Evolutionary conservation across 257 asterid genomes (phyloP), one percentile per base, ranked within the genome.

Genomic region (Fraxinus americana): DNA sequence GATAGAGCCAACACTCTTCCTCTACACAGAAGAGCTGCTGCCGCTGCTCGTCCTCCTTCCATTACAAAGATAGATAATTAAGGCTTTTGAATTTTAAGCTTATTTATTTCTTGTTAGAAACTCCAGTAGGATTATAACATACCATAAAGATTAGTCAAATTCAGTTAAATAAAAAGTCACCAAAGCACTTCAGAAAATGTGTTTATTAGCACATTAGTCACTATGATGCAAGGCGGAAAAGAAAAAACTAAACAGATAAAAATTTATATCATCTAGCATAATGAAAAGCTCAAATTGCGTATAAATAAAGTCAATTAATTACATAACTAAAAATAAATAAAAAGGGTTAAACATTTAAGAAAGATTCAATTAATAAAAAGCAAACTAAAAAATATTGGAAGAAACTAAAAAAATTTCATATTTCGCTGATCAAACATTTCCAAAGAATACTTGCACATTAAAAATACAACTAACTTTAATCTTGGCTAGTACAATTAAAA

Each of bases 1-100:
- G 94, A 93, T 41, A 92, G 84, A 72, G 95, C 86, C 71, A 92
- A 73, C 72, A 83, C 81, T 77, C 87, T 88, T 74, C 97, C 97
- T 73, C 95, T 85, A 84, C 89, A 59, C 48, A 92, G 86, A 84
- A 92, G 91, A 10, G 91, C 96, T 30, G 97, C 95, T 35, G 95
- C 97, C 5, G 90, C 93, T 52, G 94, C 91, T 84, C 90, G 87
- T 48, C 97, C 98, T 43, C 90, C 94, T 91, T 86, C 74, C 83
- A 76, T 67, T 61, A 67, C 61, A 57, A 43, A 11, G 4, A 14
- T 17, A 34, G 38, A 80, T 38, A 80, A 80, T 9, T 61, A 8
- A 5, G 16, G 14, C 2, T 61, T 61, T 61, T 27, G 17, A 23
- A 63, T 0, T 25, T 27, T 27, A 61, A 61, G 34, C 66, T 57